Percentiles rank a stretch among this genome's conserved stretches.
Conservation (phyloP, 441 rosid genomes). For the Erysimum pusillum region DNA sequence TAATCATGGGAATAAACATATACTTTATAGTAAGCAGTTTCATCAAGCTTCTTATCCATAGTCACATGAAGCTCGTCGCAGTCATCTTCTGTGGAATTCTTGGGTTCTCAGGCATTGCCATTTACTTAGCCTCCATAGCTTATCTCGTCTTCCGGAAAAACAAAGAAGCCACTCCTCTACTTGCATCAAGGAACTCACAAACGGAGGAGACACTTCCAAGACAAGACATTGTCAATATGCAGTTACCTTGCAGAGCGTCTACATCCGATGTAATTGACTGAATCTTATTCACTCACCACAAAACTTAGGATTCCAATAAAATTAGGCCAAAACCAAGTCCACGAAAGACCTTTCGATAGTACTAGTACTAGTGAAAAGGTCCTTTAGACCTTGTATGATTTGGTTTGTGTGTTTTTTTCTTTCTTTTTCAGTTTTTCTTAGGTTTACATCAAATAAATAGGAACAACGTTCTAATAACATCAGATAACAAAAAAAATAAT, state of each 20-base stretch:
- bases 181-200: constrained; percentile 55
- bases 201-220: constrained; percentile 62
- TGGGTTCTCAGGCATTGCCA: constrained; percentile 70
- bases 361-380: constrained; percentile 9
- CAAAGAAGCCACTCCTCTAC: constrained; percentile 56
- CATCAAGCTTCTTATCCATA: constrained; percentile 65
- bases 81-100: constrained; percentile 70
- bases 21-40: constrained; percentile 74
- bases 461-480: background rate
- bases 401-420: constrained; percentile 6
- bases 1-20: constrained; percentile 87
- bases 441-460: constrained; percentile 5
- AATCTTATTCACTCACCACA: background rate
- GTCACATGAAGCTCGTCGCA: constrained; percentile 57
- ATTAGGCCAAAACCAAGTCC: background rate
- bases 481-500: constrained; percentile 27
- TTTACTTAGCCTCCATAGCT: constrained; percentile 74
- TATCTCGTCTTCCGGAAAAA: constrained; percentile 79
- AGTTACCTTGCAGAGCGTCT: constrained; percentile 65
- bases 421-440: background rate
- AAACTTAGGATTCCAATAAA: constrained; percentile 14
- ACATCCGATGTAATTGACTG: constrained; percentile 6
- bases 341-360: constrained; percentile 4
- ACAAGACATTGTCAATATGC: constrained; percentile 87
- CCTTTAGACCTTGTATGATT: background rate